These are phyloP conservation scores for Pelargonium fulgidum DNA, from an alignment of 441 rosid genomes.

Conservation along the genomic window DNA sequence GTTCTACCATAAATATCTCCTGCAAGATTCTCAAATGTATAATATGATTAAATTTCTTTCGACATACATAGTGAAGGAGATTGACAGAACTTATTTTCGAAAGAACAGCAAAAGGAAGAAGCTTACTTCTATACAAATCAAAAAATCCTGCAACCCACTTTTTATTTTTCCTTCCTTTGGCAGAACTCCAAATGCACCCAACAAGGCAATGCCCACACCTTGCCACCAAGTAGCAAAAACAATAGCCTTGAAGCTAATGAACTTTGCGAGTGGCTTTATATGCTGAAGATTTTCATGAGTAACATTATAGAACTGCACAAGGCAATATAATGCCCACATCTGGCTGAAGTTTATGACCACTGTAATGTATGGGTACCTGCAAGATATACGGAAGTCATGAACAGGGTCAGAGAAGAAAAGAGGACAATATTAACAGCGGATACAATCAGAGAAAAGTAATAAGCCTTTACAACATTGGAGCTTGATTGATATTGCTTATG, in stretches of 20 bases:
- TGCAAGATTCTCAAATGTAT: neutral
- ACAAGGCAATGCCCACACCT: slow-evolving; percentile 65
- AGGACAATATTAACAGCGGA: neutral
- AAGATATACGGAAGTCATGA: neutral
- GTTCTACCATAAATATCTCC: neutral
- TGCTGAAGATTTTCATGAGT: slow-evolving; percentile 62
- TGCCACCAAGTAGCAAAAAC: slow-evolving; percentile 99
- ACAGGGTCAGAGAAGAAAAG: neutral
- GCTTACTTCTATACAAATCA: slow-evolving; percentile 83
- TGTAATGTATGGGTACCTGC: slow-evolving; percentile 76
- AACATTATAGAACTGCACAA: slow-evolving; percentile 75
- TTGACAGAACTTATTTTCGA: neutral
- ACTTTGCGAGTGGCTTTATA: slow-evolving; percentile 76
- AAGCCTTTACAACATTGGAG: neutral
- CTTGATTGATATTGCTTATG: neutral
- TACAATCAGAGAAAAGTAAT: neutral
- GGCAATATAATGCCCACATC: slow-evolving; percentile 90
- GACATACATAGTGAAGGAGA: too few relatives aligned
- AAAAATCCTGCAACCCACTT: slow-evolving; percentile 64
- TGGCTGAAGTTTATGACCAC: slow-evolving; percentile 83
- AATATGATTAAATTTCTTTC: neutral
- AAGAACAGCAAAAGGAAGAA: neutral
- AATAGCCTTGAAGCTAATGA: slow-evolving; percentile 88
- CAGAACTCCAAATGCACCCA: slow-evolving; percentile 51
- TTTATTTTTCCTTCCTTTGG: slow-evolving; percentile 48